Base-by-base conservation (phyloP, 2,329 filamentous ascomycete species). In the Chalaropsis thielavioides region DNA sequence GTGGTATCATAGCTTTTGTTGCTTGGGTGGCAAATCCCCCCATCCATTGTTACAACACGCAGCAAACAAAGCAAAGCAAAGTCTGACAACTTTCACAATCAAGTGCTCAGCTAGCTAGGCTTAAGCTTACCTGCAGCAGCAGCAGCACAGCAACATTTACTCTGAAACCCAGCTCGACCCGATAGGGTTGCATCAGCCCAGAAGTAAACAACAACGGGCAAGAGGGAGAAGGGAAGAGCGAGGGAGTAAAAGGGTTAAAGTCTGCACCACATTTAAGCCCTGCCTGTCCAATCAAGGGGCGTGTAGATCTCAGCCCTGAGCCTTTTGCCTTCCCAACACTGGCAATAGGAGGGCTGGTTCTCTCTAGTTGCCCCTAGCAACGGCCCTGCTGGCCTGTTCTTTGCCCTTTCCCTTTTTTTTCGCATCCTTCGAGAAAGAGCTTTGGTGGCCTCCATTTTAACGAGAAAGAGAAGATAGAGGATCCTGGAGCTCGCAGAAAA, bases 401-500 rank as follows among this genome's bases (percentile, higher is more conserved):
- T 31, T 35, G 51, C 5, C 5, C 22, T 27, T 31, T 56, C 27
- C 51, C 51, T 35, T 56, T 56, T 56, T 31, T 56, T n/a, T 41
- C n/a, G 46, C 46, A 49, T 56, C 51, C 51, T 56, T 31, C 51
- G 31, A 7, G 15, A 56, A 56, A 56, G 51, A 56, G 51, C 51
- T 56, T 56, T 35, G 51, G 51, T 56, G 51, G 51, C 51, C 51
- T 56, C 51, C 51, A 56, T 56, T 56, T 56, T 56, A 35, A 56
- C 51, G 51, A 56, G 51, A 56, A 35, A 31, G 51, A 56, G 27
- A 17, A 56, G 51, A 31, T 56, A 35, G 22, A 56, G 27, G 51
- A 56, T 56, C 51, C 51, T 56, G 8, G 51, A 17, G 15, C 10
- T 6, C 24, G 46, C n/a, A 51, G 46, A 31, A 56, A 56, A 56